phyloP scores from a whole-genome alignment of 257 asterid species.

The Eucommia ulmoides region DNA sequence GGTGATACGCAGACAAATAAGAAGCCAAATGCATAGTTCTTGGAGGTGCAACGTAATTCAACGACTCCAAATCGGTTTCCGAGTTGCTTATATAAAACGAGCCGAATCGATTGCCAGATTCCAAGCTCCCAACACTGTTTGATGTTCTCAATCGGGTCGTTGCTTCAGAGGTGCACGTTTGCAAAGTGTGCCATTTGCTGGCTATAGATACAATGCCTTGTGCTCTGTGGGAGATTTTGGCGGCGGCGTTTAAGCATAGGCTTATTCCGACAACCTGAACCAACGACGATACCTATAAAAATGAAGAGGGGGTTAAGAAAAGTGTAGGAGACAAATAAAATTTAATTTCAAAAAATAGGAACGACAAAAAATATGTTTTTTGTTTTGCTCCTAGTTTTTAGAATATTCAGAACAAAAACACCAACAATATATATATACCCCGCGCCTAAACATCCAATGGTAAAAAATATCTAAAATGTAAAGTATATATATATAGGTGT shows the following conservation, averaged over 20 bases:
- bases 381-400: no score
- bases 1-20: slow-evolving; percentile 66
- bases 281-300: slow-evolving; percentile 40
- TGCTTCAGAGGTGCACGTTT: slow-evolving; percentile 33
- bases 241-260: slow-evolving; percentile 67
- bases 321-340: no score
- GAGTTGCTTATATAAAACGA: slow-evolving; percentile 29
- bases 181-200: slow-evolving; percentile 62
- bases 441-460: no score
- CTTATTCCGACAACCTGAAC: slow-evolving; percentile 62
- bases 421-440: no score
- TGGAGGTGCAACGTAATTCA: slow-evolving; percentile 40
- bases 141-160: slow-evolving; percentile 19
- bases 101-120: slow-evolving; percentile 10
- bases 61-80: slow-evolving; percentile 61
- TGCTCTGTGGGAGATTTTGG: slow-evolving; percentile 76
- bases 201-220: slow-evolving; percentile 62
- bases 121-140: slow-evolving; percentile 25
- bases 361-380: no score
- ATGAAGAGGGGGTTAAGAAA: background rate
- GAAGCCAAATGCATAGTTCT: slow-evolving; percentile 45
- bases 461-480: no score
- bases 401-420: no score
- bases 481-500: no score
- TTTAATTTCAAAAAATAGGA: no score